Evolutionary conservation across 2,329 filamentous ascomycete species (phyloP), one percentile per base, ranked within the genome.

Genomic region (Epichloe festucae): DNA sequence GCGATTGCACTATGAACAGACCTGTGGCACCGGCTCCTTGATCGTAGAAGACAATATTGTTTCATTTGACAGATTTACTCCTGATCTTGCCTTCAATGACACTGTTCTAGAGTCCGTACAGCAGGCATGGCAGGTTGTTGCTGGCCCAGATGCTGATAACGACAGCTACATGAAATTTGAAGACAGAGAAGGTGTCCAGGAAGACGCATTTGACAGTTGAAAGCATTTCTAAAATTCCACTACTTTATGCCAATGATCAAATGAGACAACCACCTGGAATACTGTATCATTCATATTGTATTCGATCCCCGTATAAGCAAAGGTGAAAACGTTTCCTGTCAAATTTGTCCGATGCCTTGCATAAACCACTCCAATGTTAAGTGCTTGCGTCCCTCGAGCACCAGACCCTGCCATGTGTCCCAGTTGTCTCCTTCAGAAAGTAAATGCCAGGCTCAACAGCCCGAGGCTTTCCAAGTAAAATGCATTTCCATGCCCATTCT

Each of bases 81-180:
- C 83, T 8, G 82, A 85, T 56, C 74, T 94, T 7, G 77, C 85
- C 0, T 87, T 95, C 56, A 80, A 89, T 59, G 91, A 96, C 58
- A 62, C 69, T 0, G 70, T 81, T 2, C 67, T 96, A 10, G 76
- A 81, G 6, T 67, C 78, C 27, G 86, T 95, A 2, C 78, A 78
- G 54, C 66, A 76, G 10, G 80, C 82, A 6, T 97, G 90, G 89
- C 72, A 77, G 54, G 69, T 72, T 47, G 73, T 89, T 4, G 71
- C 78, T 57, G 78, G 75, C 10, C 70, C 65, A 1, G 70, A 70
- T 17, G 71, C 72, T 17, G 58, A 56, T 10, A 67, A 77, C 45
- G 58, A 55, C 8, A 67, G 77, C 44, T 96, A 93, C 60, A 82
- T 96, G 78, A 72, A 77, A 19, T 95, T 95, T 64, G 78, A 84